Evolutionary conservation across 495 filamentous ascomycete species (phyloP).

Genomic region (Sordaria brevicollis): DNA sequence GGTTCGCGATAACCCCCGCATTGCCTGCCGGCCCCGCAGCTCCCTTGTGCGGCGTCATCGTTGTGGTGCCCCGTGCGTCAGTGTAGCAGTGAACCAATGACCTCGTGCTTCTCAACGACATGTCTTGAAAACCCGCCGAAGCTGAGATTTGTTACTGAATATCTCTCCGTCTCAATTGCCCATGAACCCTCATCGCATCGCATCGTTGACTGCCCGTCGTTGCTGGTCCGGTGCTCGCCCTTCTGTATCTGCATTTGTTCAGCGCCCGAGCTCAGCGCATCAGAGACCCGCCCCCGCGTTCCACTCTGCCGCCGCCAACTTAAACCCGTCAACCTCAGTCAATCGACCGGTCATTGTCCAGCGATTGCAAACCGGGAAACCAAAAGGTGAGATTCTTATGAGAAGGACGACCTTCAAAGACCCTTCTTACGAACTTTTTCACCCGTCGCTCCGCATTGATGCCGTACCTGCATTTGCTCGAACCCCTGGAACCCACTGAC

Average conservation of each 20-base stretch:
- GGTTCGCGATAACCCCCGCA: not conserved
- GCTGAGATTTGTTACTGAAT: not conserved
- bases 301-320: not conserved
- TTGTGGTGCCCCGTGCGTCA: not conserved
- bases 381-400: not conserved
- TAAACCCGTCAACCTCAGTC: not conserved
- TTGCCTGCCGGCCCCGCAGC: not conserved
- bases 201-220: not conserved
- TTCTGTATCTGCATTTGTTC: not conserved
- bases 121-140: not conserved
- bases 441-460: not conserved
- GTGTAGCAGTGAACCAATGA: not conserved
- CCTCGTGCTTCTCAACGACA: not conserved
- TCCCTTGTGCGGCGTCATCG: not conserved
- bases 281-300: not conserved
- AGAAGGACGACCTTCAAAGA: too few species aligned
- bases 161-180: not conserved
- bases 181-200: not conserved
- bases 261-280: not conserved
- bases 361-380: not conserved
- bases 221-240: not conserved
- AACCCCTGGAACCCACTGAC: not conserved
- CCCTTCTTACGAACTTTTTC: too few species aligned
- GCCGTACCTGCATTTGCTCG: not conserved
- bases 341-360: not conserved